Evolutionary conservation across 768 basidiomycete genomes (phyloP).

Genomic region (Leccinum broughii): DNA sequence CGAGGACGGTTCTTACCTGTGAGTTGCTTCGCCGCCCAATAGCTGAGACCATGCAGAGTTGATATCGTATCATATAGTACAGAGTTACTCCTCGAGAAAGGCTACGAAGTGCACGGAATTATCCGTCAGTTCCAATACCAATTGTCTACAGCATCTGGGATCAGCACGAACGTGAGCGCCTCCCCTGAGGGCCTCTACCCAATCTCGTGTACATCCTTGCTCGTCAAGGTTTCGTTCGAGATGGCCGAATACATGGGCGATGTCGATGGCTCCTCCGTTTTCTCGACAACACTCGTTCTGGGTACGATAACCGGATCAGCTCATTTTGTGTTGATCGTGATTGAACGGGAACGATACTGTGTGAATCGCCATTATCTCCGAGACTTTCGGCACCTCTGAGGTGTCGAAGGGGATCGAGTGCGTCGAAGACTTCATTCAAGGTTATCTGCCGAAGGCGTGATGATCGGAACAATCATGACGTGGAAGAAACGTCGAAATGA

Average conservation of each 20-base stretch:
- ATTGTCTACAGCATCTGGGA: slow-evolving; percentile 90
- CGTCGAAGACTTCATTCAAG: slow-evolving; percentile 55
- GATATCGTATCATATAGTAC: slow-evolving; percentile 48
- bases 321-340: slow-evolving; percentile 50
- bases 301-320: slow-evolving; percentile 45
- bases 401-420: slow-evolving; percentile 61
- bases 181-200: slow-evolving; percentile 77
- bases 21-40: slow-evolving; percentile 33
- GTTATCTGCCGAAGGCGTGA: slow-evolving; percentile 9
- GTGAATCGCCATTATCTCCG: slow-evolving; percentile 21
- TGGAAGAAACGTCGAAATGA: background rate
- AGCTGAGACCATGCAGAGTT: slow-evolving; percentile 1
- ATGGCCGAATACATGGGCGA: slow-evolving; percentile 99
- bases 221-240: slow-evolving; percentile 58
- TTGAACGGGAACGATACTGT: slow-evolving; percentile 53
- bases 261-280: slow-evolving; percentile 90
- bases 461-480: slow-evolving; percentile 8
- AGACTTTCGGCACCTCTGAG: slow-evolving; percentile 45
- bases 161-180: slow-evolving; percentile 75
- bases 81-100: slow-evolving; percentile 81
- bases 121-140: slow-evolving; percentile 97
- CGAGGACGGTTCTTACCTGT: slow-evolving; percentile 96
- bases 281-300: slow-evolving; percentile 74
- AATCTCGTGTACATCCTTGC: slow-evolving; percentile 97
- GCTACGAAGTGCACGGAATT: slow-evolving; percentile 92